These are phyloP conservation scores for Colletotrichum salicis DNA, from an alignment of 2,329 filamentous ascomycete species.

Conservation along the genomic window DNA sequence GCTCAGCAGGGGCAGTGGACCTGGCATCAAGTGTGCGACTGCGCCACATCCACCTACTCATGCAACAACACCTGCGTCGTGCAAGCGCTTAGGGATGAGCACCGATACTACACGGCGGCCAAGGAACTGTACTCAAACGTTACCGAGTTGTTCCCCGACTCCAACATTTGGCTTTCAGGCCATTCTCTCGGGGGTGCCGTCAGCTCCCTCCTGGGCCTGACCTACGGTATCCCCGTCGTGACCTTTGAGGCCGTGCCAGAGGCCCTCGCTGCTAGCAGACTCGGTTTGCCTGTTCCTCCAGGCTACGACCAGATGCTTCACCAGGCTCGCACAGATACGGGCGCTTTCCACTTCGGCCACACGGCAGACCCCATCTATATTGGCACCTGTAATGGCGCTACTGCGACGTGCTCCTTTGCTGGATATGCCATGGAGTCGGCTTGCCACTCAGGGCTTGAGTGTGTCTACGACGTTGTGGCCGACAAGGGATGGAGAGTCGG, in stretches of 20 bases:
- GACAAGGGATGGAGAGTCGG: slow-evolving; percentile 94
- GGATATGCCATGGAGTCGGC: slow-evolving; percentile 93
- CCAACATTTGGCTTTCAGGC: slow-evolving; percentile 89
- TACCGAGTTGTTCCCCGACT: slow-evolving; percentile 84
- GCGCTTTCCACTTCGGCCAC: slow-evolving; percentile 90
- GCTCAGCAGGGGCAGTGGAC: slow-evolving; percentile 90
- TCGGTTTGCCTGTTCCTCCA: slow-evolving; percentile 88
- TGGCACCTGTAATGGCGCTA: slow-evolving; percentile 90
- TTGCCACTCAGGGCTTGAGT: slow-evolving; percentile 91
- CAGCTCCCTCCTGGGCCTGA: slow-evolving; percentile 87
- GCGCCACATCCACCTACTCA: slow-evolving; percentile 84
- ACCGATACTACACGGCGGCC: slow-evolving; percentile 90
- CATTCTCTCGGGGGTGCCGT: slow-evolving; percentile 94
- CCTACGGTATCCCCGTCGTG: slow-evolving; percentile 89
- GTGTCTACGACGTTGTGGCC: slow-evolving; percentile 90
- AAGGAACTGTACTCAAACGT: slow-evolving; percentile 93
- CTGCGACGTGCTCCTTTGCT: slow-evolving; percentile 87
- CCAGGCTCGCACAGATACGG: slow-evolving; percentile 78
- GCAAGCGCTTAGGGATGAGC: slow-evolving; percentile 80
- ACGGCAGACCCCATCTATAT: slow-evolving; percentile 96
- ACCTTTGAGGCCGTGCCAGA: slow-evolving; percentile 95
- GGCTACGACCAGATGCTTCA: slow-evolving; percentile 77
- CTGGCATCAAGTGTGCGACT: slow-evolving; percentile 94
- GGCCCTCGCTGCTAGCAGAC: slow-evolving; percentile 82
- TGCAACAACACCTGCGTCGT: slow-evolving; percentile 93